Evolutionary conservation across 78 protist genomes (phyloP), one percentile per base, ranked within the genome.

Genomic region (Dictyostelium intermedium): DNA sequence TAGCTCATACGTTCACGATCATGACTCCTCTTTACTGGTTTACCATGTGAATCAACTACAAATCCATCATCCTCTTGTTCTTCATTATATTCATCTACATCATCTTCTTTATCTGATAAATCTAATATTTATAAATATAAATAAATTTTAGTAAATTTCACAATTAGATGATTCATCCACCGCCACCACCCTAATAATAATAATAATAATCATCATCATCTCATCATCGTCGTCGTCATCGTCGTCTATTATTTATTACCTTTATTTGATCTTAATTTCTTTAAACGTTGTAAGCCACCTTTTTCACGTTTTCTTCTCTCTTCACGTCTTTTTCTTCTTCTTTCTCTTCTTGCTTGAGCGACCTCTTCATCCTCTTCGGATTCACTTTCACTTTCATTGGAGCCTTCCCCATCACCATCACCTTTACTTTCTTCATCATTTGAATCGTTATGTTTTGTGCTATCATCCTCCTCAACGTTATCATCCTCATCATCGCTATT

Each of bases 41-140:
- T 35, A 79, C 79, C 25, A 16, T 78, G 80, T 18, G 70, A 77
- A 63, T 78, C 85, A 60, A 87, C 66, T 20, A 56, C 66, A 56
- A 56, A 56, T 60, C 86, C 72, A 60, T 60, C 91, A 76, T 87
- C 92, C 13, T 50, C 85, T 23, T 79, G 69, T 43, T 41, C 73
- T 45, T 8, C 43, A 35, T 82, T 66, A 4, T 89, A 80, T 35
- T n/a, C 35, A 47, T 23, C 30, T 13, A 37, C 70, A 14, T 50
- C 45, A 53, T 86, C 92, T 34, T 73, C 82, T 73, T 47, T 84
- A 45, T 84, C 60, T 43, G 73, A 66, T 66, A 30, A 27, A 66
- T 66, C 74, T 66, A 6, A 83, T n/a, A n/a, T n/a, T 41, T 72
- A 73, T 35, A 35, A 74, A 47, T 41, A 84, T 27, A 45, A 84